Evolutionary conservation across 2,329 filamentous ascomycete genomes (phyloP).

Genomic region (Cercospora sp.): DNA sequence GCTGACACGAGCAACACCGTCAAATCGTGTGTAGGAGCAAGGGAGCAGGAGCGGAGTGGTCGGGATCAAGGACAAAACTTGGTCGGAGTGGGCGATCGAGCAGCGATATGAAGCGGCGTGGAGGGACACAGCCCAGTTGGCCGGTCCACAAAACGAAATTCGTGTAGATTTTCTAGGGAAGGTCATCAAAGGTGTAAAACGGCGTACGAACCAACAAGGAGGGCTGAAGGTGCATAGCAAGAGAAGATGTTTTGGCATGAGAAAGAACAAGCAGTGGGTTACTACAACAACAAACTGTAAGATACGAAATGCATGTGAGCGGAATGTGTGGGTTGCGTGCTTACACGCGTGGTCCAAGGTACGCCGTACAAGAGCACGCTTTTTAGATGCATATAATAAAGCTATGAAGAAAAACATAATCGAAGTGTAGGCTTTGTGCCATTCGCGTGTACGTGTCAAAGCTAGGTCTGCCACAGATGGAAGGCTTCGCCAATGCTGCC

Average conservation of each 20-base stretch:
- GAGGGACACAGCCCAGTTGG: slow-evolving; percentile 7
- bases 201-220: slow-evolving; percentile 3
- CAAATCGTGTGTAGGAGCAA: slow-evolving; percentile 3
- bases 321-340: neutral
- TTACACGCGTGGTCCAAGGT: slow-evolving; percentile 2
- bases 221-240: slow-evolving; percentile 10
- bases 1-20: neutral
- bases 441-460: neutral
- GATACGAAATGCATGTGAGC: slow-evolving; percentile 17
- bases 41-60: neutral
- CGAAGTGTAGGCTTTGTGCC: neutral
- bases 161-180: slow-evolving; percentile 13
- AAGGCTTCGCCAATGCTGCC: no score
- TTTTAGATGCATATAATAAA: slow-evolving; percentile 13
- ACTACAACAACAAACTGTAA: neutral
- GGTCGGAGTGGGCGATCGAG: neutral
- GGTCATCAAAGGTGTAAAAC: slow-evolving; percentile 6
- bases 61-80: neutral
- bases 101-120: neutral
- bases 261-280: slow-evolving; percentile 1
- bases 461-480: no score
- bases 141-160: slow-evolving; percentile 7
- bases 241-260: slow-evolving; percentile 11
- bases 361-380: slow-evolving; percentile 7
- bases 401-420: slow-evolving; percentile 1